A percentile compares a stretch with the other conserved stretches of the same genome.
Evolutionary conservation across 1,139 yeast genomes (phyloP).

Genomic region (Torulaspora pretoriensis): DNA sequence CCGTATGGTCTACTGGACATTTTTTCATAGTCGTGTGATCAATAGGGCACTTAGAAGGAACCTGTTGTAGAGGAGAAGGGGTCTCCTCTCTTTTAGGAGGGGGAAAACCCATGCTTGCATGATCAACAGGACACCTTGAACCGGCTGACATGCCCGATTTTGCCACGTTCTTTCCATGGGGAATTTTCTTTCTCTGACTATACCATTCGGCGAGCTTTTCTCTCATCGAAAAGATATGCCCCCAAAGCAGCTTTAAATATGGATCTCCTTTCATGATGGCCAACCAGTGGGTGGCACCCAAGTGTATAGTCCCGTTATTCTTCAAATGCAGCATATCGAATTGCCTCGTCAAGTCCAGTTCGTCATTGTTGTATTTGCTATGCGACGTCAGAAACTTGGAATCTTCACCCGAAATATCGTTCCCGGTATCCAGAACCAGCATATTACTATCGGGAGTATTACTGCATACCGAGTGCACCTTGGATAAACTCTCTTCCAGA

Average conservation of each 20-base stretch:
- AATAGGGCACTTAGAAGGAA: conserved; percentile 21
- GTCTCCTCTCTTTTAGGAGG: conserved; percentile 4
- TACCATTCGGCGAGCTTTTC: conserved; percentile 41
- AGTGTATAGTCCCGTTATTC: conserved; percentile 46
- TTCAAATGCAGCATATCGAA: conserved; percentile 50
- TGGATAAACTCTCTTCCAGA: conserved; percentile 33
- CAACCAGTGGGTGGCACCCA: conserved; percentile 51
- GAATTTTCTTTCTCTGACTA: conserved; percentile 22
- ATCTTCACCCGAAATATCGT: conserved; percentile 11
- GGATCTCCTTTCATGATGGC: conserved; percentile 52
- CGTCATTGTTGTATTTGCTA: conserved; percentile 35
- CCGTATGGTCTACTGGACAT: conserved; percentile 20
- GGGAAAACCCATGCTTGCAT: conserved; percentile 4
- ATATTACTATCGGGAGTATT: conserved; percentile 20
- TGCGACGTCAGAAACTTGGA: conserved; percentile 11
- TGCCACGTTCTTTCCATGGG: conserved; percentile 7
- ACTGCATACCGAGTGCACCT: conserved; percentile 25
- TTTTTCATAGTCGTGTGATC: conserved; percentile 15
- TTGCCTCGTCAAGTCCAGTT: conserved; percentile 44
- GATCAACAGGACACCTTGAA: conserved; percentile 17
- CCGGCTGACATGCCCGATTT: conserved; percentile 3
- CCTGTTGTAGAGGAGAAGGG: conserved; percentile 11
- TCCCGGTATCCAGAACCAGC: conserved; percentile 11
- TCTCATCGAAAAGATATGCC: conserved; percentile 47
- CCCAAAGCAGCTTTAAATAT: conserved; percentile 48